Conservation (phyloP, 2,329 filamentous ascomycete genomes). For the Metarhizium humberi region DNA sequence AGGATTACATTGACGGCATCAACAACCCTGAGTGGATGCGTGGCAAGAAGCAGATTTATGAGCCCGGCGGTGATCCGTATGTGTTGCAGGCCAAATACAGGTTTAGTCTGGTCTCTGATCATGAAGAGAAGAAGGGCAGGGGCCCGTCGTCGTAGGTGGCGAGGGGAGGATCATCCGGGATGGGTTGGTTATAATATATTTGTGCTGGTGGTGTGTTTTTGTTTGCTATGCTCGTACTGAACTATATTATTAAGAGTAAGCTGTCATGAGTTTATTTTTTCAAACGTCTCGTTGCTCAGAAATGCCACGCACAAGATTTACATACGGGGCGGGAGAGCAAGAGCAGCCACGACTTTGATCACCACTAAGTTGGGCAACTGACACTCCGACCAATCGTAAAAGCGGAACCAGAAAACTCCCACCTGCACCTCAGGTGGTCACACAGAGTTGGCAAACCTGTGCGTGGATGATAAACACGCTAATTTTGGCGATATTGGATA, state of each 20-base stretch:
- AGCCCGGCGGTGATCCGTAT: slow-evolving; percentile 49
- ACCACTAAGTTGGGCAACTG: no score
- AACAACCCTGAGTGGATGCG: slow-evolving; percentile 86
- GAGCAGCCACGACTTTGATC: no score
- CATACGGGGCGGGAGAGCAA: not conserved
- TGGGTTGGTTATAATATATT: no score
- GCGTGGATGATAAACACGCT: not conserved
- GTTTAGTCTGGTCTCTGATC: slow-evolving; percentile 37
- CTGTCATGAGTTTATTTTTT: no score
- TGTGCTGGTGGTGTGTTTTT: no score
- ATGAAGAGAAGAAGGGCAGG: not conserved
- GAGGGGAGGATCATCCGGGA: no score
- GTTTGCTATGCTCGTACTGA: no score
- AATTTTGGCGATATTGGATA: no score
- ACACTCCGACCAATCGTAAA: not conserved
- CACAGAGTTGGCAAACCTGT: not conserved
- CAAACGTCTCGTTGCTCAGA: no score
- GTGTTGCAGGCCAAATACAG: slow-evolving; percentile 52
- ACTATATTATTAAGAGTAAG: no score
- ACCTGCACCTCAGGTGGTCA: not conserved
- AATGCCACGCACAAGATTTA: no score
- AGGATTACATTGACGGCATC: slow-evolving; percentile 91
- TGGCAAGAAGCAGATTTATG: slow-evolving; percentile 44
- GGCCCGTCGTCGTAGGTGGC: not conserved
- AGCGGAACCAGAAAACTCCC: slow-evolving; percentile 1